Evolutionary conservation across 116 monocot species (phyloP).

Genomic region (Posidonia oceanica): DNA sequence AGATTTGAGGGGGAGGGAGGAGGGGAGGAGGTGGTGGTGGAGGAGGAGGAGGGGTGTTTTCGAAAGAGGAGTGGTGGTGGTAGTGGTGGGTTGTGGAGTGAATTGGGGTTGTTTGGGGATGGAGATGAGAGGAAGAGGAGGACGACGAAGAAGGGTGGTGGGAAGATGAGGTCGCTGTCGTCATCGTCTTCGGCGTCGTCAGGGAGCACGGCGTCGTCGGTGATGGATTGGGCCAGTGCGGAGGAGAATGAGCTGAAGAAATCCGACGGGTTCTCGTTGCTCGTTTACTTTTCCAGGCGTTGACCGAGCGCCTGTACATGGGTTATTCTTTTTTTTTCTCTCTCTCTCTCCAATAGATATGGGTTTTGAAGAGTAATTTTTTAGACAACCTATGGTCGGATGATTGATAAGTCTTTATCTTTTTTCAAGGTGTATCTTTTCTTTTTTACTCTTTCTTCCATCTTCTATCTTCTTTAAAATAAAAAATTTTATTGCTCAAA

Average conservation of each 20-base stretch:
- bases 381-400: too few species aligned
- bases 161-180: constrained; percentile 20
- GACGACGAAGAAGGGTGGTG: neutral
- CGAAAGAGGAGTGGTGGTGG: neutral
- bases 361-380: too few species aligned
- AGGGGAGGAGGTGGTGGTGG: neutral
- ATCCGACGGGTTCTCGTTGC: constrained; percentile 40
- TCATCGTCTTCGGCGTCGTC: constrained; percentile 58
- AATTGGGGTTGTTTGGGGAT: neutral
- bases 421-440: too few species aligned
- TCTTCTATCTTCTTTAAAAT: too few species aligned
- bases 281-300: constrained; percentile 55
- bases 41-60: neutral
- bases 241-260: constrained; percentile 59
- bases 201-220: constrained; percentile 42
- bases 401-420: too few species aligned
- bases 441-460: too few species aligned
- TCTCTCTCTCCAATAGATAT: too few species aligned
- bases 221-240: constrained; percentile 80
- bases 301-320: neutral
- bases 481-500: too few species aligned
- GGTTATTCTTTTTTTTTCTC: too few species aligned
- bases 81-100: neutral
- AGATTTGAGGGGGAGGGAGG: constrained; percentile 24
- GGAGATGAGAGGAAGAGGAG: constrained; percentile 15